Evolutionary conservation across 192 early-diverging fungal genomes (phyloP), one percentile per base, ranked within the genome.

Genomic region (Gamsiella multidivaricata): DNA sequence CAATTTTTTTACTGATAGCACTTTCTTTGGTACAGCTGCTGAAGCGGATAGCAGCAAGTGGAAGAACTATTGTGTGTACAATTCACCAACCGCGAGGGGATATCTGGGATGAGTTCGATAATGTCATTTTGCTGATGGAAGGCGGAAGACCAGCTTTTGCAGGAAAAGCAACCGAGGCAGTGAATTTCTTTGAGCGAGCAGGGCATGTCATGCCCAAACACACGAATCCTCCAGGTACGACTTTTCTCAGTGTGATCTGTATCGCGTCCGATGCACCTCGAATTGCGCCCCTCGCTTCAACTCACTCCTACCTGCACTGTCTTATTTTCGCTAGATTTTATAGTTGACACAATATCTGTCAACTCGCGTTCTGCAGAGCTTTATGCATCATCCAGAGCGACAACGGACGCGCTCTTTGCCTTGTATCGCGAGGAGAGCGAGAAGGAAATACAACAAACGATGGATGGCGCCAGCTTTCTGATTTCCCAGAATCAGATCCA

Each of bases 71-170:
- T 10, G 83, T 96, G 17, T 89, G 91, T 79, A 92, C 91, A n/a
- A 93, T 96, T 61, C 94, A 96, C 74, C 94, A 95, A 81, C 94
- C 95, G 15, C 83, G 86, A 45, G 88, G 84, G 4, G 88, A 92
- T 43, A 86, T 93, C 39, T 95, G 88, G 80, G 74, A 83, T 15
- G 73, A 88, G 37, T 95, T 96, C 76, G 92, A 95, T 82, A 85
- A 91, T 58, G 85, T 95, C 15, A 72, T 94, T 47, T 69, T 96
- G 49, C 74, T 95, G 32, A 70, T 88, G 49, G 80, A 69, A 33
- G 94, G 93, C 6, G 56, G 66, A 12, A 25, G 66, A 0, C 20
- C 52, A 11, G 66, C 56, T 4, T 69, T 51, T 28, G 29, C 66
- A 1, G 66, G 66, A 11, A 47, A 37, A 22, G 46, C 66, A 0